Evolutionary conservation across 306 rosid genomes (phyloP), one percentile per base, ranked within the genome.

Genomic region (Glycine tomentella): DNA sequence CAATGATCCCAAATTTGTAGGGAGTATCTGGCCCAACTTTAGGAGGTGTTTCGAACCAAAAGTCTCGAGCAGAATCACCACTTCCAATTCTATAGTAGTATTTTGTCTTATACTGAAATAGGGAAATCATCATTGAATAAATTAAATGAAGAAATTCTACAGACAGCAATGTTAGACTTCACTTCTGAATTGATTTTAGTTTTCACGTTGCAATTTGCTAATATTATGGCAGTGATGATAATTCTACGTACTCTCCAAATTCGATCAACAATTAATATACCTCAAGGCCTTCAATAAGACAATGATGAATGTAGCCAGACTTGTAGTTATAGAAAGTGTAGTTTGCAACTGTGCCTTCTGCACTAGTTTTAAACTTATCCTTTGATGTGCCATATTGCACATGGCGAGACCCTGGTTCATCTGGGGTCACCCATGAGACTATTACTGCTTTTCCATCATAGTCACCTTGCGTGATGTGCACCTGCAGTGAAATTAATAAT

Each of bases 391-490:
- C 97, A 81, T 84, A 93, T 17, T 85, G 86, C 50, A 95, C 97
- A 83, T 31, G 76, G 84, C 82, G 82, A 65, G 88, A 13, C 72
- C 92, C 99, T 55, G 94, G 91, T 77, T 87, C 90, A 51, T 91
- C 88, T 4, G 90, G 66, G 2, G 98, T 93, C 75, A 95, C 90
- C 99, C 99, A 93, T 72, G 99, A 93, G 82, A 95, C 79, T 31
- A 93, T 90, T 45, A 93, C 94, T 56, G 99, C 97, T 85, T 82
- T 92, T 74, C 97, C 99, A 70, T 95, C 97, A 66, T 93, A 93
- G 85, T 95, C 99, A 50, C 98, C 99, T 87, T 95, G 99, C 33
- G 99, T 93, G 69, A 95, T 90, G 77, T 92, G 99, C 84, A 95
- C 99, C 98, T 95, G 76, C 56, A 81, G 72, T 15, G 48, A 76